These are phyloP conservation scores for Crataegus laevigata DNA, from an alignment of 306 rosid species.

Conservation along the genomic window DNA sequence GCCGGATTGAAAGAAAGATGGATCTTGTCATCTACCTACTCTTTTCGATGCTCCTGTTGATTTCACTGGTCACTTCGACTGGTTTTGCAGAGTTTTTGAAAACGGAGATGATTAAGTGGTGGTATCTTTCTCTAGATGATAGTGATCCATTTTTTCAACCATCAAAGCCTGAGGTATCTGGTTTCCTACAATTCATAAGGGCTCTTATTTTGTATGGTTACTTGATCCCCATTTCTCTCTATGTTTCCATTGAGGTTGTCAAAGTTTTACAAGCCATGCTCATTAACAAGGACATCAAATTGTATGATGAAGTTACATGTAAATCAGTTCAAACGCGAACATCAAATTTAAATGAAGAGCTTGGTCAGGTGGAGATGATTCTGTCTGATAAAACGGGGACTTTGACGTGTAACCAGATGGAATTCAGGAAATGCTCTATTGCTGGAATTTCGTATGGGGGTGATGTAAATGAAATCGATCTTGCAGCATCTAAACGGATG, in stretches of 20 bases:
- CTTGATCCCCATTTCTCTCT: conserved; percentile 33
- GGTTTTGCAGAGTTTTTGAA: conserved; percentile 10
- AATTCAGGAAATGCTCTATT: conserved; percentile 30
- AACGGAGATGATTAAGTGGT: conserved; percentile 5
- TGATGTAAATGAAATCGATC: conserved; percentile 14
- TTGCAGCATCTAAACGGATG: conserved; percentile 22
- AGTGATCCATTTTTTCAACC: background rate
- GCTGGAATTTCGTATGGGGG: conserved; percentile 34
- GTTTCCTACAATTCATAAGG: conserved; percentile 15
- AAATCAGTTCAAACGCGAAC: conserved; percentile 22
- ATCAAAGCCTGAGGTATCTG: background rate
- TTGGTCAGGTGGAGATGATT: conserved; percentile 32
- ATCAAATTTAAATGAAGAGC: conserved; percentile 27
- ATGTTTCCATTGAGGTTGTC: conserved; percentile 32
- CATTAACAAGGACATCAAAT: conserved; percentile 24
- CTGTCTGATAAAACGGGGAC: conserved; percentile 31
- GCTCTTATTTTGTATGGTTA: conserved; percentile 29
- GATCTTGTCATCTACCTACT: conserved; percentile 23
- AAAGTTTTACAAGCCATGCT: conserved; percentile 29
- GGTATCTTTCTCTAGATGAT: conserved; percentile 19
- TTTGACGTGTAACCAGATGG: conserved; percentile 36
- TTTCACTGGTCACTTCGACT: conserved; percentile 12
- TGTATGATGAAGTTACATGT: conserved; percentile 20
- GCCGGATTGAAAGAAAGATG: conserved; percentile 28
- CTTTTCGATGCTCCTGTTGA: conserved; percentile 16